Base-by-base conservation (phyloP, 371 early-diverging fungal species). In the Thermomucor indicae-seudaticae region DNA sequence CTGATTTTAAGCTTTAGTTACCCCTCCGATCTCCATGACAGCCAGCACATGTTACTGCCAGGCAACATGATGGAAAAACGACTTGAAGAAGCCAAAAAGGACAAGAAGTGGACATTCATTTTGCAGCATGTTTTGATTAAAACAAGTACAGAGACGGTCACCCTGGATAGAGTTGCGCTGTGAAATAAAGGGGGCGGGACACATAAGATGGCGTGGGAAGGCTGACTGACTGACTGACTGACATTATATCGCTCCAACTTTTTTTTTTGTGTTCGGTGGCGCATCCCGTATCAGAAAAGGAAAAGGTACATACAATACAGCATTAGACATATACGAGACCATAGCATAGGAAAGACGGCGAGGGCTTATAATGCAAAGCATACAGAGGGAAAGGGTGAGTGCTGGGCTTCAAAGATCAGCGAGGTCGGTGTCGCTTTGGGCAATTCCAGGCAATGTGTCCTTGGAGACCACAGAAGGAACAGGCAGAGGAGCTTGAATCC, bases 381-480 rank as follows among this genome's bases (percentile, higher is more conserved):
- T 32, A 32, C 32, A 32, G 10, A 37, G 37, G 3, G 37, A 37
- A 37, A 5, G 37, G 37, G 10, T 3, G 19, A 37, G 37, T 11
- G 37, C 5, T 14, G 5, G 4, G 37, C 32, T 10, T 10, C 32
- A 19, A 19, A 3, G 19, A 37, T 56, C 60, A 62, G 51, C 62
- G 53, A 25, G 75, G 75, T 45, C 57, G 61, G 24, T 70, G 59
- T 41, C 75, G 59, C 54, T 74, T 70, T 19, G 75, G 74, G 44
- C 74, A 74, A 20, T 67, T 67, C 70, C 68, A 74, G 31, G 70
- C 70, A 45, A 66, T 64, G 51, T 67, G 67, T 19, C 59, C 65
- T 30, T 28, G n/a, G 1, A 50, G 41, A 51, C 62, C 65, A 43
- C 71, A 71, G 47, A 54, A 71, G 12, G 71, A 64, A 29, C 71